These are phyloP conservation scores for Hordeum marinum DNA, from an alignment of 176 grass and related monocot species.

Conservation along the genomic window DNA sequence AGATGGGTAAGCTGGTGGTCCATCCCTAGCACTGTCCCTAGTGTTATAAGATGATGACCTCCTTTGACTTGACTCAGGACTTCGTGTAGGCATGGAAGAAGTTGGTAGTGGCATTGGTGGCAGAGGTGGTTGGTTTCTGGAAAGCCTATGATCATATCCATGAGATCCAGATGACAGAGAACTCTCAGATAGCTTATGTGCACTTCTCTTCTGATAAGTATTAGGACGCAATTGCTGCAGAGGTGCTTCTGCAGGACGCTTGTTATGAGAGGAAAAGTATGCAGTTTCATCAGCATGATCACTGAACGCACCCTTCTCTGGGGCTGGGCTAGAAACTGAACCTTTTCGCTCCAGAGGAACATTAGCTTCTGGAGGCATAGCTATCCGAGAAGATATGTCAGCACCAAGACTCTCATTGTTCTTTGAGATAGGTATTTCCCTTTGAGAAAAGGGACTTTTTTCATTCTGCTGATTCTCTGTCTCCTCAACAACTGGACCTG, in stretches of 20 bases:
- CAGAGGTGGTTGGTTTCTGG: slow-evolving; percentile 72
- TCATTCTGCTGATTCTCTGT: slow-evolving; percentile 52
- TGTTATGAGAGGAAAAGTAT: slow-evolving; percentile 36
- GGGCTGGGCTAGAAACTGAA: slow-evolving; percentile 24
- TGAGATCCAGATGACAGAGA: slow-evolving; percentile 35
- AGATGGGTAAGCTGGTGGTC: slow-evolving; percentile 52
- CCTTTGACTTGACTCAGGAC: slow-evolving; percentile 50
- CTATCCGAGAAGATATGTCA: slow-evolving; percentile 34
- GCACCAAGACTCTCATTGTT: slow-evolving; percentile 23
- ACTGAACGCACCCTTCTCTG: slow-evolving; percentile 32
- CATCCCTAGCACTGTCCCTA: slow-evolving; percentile 60
- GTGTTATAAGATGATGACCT: slow-evolving; percentile 40
- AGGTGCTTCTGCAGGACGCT: slow-evolving; percentile 23
- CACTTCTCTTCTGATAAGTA: slow-evolving; percentile 44
- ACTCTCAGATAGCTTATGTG: slow-evolving; percentile 30
- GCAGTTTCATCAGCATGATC: slow-evolving; percentile 41
- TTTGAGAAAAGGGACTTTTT: slow-evolving; percentile 37
- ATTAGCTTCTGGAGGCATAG: slow-evolving; percentile 33
- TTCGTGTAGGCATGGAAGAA: slow-evolving; percentile 42
- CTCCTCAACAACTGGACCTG: slow-evolving; percentile 47
- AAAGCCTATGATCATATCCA: slow-evolving; percentile 45
- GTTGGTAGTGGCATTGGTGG: slow-evolving; percentile 75
- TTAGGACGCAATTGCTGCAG: slow-evolving; percentile 33
- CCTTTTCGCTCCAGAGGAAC: slow-evolving; percentile 32
- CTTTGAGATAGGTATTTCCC: slow-evolving; percentile 11